Evolutionary conservation across 192 early-diverging fungal genomes (phyloP).

Genomic region (Backusella liffmaniae): DNA sequence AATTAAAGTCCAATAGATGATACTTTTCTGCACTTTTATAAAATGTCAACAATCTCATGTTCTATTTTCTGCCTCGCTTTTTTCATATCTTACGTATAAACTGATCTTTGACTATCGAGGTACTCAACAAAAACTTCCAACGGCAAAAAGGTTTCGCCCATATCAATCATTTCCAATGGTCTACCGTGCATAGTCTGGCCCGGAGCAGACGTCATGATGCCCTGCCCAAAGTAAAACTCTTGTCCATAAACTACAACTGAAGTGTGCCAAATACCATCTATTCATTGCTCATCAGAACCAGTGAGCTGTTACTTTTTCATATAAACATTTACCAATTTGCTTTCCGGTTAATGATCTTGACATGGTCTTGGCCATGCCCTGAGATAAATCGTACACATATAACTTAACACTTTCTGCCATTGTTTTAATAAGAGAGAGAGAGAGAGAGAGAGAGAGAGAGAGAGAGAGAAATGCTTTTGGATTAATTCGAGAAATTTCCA

Average conservation of each 20-base stretch:
- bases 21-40: constrained; percentile 62
- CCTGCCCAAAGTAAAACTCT: constrained; percentile 81
- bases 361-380: constrained; percentile 74
- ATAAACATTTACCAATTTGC: constrained; percentile 54
- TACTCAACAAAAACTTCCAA: constrained; percentile 69
- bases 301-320: neutral
- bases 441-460: neutral
- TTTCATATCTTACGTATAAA: constrained; percentile 37
- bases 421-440: neutral
- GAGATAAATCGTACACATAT: constrained; percentile 63
- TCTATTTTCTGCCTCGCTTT: neutral
- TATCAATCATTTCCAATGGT: constrained; percentile 65
- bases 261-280: constrained; percentile 74
- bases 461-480: neutral
- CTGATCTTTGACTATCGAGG: constrained; percentile 57
- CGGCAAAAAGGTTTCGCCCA: constrained; percentile 79
- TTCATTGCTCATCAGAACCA: neutral
- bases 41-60: neutral
- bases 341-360: constrained; percentile 61
- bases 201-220: constrained; percentile 53
- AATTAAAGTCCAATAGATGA: constrained; percentile 87
- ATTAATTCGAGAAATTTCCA: too few relatives aligned
- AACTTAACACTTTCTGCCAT: constrained; percentile 42
- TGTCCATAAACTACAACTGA: constrained; percentile 71
- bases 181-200: constrained; percentile 63